Conservation (phyloP, 2,329 filamentous ascomycete genomes). For the Colletotrichum sp. region DNA sequence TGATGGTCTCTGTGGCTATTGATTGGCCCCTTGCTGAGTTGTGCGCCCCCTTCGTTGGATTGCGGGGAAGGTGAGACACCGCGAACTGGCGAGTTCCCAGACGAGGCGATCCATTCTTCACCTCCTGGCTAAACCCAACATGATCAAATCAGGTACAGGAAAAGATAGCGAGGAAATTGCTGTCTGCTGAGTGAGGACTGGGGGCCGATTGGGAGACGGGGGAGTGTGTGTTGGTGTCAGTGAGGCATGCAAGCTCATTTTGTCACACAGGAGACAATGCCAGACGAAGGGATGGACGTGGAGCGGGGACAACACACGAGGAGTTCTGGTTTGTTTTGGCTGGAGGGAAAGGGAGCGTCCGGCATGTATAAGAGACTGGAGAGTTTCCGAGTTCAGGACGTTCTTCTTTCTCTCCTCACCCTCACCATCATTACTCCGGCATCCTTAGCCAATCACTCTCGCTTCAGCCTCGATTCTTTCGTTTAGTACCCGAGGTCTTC, state of each 20-base stretch:
- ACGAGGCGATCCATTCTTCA: conserved; percentile 18
- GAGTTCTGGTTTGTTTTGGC: not conserved
- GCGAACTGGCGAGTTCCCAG: not conserved
- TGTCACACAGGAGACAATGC: conserved; percentile 7
- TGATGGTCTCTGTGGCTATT: not conserved
- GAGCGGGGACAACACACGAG: not conserved
- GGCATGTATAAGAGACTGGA: conserved; percentile 8
- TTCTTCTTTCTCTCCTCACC: conserved; percentile 9
- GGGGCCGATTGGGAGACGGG: not conserved
- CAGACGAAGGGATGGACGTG: not conserved
- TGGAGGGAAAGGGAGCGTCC: not conserved
- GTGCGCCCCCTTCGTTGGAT: conserved; percentile 14
- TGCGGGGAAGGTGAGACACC: conserved; percentile 19
- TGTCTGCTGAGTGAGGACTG: not conserved
- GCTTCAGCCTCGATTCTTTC: conserved; percentile 16
- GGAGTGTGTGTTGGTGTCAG: not conserved
- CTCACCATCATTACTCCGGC: conserved; percentile 18
- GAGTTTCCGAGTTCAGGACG: not conserved
- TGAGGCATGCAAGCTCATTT: conserved; percentile 11
- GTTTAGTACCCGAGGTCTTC: conserved; percentile 17
- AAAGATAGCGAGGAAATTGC: not conserved
- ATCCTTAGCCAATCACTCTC: conserved; percentile 12
- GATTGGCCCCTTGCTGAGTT: conserved; percentile 10
- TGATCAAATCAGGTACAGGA: not conserved
- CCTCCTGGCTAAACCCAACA: not conserved